Conservation (phyloP, 2,329 filamentous ascomycete genomes). For the Fusarium multiceps region DNA sequence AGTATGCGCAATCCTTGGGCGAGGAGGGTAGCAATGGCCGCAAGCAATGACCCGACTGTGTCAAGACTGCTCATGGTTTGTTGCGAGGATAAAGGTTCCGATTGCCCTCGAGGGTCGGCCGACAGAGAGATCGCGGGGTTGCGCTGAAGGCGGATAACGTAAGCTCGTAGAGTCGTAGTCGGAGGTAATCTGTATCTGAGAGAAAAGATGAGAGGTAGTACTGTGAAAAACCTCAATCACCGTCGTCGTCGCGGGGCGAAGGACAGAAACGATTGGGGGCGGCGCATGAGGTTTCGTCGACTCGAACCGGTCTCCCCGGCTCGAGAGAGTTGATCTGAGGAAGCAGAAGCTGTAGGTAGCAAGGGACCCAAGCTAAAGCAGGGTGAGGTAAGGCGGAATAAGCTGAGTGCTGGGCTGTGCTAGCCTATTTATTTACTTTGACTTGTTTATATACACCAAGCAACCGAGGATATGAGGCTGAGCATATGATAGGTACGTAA, state of each 20-base stretch:
- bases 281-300: conserved; percentile 43
- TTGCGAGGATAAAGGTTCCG: conserved; percentile 22
- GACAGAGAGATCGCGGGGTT: conserved; percentile 29
- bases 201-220: conserved; percentile 5
- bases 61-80: conserved; percentile 56
- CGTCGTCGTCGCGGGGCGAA: conserved; percentile 47
- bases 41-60: conserved; percentile 68
- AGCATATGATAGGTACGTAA: conserved; percentile 39
- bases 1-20: conserved; percentile 65
- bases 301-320: conserved; percentile 35
- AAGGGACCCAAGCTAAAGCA: conserved; percentile 13
- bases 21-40: conserved; percentile 66
- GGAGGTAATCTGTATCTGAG: conserved; percentile 5
- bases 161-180: conserved; percentile 13
- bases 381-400: not conserved
- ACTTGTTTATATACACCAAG: conserved; percentile 18
- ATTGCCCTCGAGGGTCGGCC: conserved; percentile 18
- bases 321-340: conserved; percentile 25
- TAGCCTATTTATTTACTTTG: conserved; percentile 27
- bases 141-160: conserved; percentile 21
- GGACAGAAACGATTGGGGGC: conserved; percentile 40
- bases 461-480: conserved; percentile 42
- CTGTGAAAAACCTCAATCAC: conserved; percentile 27
- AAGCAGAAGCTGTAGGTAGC: conserved; percentile 21
- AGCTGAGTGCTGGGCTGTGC: conserved; percentile 13